Evolutionary conservation across 2,329 filamentous ascomycete genomes (phyloP), one percentile per base, ranked within the genome.

Genomic region (Cladorrhinum sp.): DNA sequence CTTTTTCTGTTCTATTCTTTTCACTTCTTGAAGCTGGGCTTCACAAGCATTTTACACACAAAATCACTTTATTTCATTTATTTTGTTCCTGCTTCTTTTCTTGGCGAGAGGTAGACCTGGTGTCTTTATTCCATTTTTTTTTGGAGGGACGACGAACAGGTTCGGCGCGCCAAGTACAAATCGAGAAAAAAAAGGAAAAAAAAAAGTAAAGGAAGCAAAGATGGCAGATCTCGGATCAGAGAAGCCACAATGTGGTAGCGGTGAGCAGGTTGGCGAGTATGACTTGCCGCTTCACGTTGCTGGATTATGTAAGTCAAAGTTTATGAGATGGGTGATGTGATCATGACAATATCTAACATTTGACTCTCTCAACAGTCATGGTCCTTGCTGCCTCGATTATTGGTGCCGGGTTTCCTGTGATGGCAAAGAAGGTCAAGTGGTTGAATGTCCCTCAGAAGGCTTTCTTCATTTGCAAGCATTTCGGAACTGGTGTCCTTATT

Each of bases 401-500:
- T 55, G 77, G 80, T 26, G 79, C 79, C 64, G 81, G 80, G 2
- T 83, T 83, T 60, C 81, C 81, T 3, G 80, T 83, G 7, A 75
- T 77, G 3, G 79, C 79, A 2, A 82, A 81, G 73, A 86, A 84
- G 71, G 73, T 86, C 66, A 80, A 73, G 58, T 83, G 81, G 80
- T 73, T 86, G 68, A 84, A 82, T 72, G 81, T 86, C 8, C 82
- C 83, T 0, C 75, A 80, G 1, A 80, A 77, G 65, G 69, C 84
- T 30, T 86, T 86, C 72, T 86, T 86, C 69, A 80, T 83, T 59
- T 86, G 82, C 73, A 86, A 86, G 66, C 84, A 86, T 67, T 88
- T 88, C 64, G 86, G 88, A 70, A 91, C 88, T 0, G 88, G 88
- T 63, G 88, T 91, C 18, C 77, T 91, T 39, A 83, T 91, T 60